Conservation (phyloP, 1,284 basidiomycete species). For the Xerocomus nothofagi region DNA sequence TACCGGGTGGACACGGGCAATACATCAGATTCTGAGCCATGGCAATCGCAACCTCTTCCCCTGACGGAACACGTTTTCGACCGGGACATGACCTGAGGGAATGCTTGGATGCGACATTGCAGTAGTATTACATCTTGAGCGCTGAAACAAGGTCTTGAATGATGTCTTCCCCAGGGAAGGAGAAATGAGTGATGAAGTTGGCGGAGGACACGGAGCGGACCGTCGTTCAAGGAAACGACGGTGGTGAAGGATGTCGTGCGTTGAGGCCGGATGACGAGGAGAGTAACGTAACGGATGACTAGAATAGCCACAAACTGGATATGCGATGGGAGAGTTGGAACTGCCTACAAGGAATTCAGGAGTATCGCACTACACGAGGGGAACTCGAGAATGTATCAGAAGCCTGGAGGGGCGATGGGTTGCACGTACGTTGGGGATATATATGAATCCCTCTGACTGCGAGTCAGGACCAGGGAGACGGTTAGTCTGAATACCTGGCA, state of each 20-base stretch:
- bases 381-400: constrained; percentile 1
- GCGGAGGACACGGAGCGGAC: constrained; percentile 22
- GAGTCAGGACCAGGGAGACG: not conserved
- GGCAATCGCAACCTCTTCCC: constrained; percentile 34
- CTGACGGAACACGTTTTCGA: constrained; percentile 26
- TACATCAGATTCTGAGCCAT: constrained; percentile 35
- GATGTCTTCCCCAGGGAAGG: constrained; percentile 22
- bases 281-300: constrained; percentile 22
- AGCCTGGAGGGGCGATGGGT: not conserved
- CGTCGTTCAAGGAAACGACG: constrained; percentile 13
- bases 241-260: constrained; percentile 7
- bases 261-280: constrained; percentile 2
- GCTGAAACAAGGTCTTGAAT: constrained; percentile 31
- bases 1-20: not conserved
- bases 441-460: constrained; percentile 29
- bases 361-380: constrained; percentile 18
- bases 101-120: constrained; percentile 15
- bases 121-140: constrained; percentile 29
- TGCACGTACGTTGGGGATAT: constrained; percentile 25
- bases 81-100: constrained; percentile 22
- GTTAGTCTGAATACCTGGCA: not conserved
- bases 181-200: constrained; percentile 12
- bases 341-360: constrained; percentile 35
- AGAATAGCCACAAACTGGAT: constrained; percentile 32
- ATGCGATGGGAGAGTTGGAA: constrained; percentile 34